Evolutionary conservation across 495 filamentous ascomycete species (phyloP).

Genomic region (Penicillium verhagenii): DNA sequence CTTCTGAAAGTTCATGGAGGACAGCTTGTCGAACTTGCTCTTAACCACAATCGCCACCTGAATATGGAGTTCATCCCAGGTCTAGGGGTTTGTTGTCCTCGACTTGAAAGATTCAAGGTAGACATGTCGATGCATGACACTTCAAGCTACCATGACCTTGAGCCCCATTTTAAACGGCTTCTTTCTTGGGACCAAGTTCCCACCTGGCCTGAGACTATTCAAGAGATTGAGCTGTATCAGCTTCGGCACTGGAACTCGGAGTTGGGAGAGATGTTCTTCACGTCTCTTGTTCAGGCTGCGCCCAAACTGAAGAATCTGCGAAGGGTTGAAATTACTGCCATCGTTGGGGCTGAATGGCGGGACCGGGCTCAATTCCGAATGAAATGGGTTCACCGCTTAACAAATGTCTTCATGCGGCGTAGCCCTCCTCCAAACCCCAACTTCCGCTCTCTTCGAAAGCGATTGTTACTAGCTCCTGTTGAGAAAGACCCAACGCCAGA

Average conservation of each 20-base stretch:
- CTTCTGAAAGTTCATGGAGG: constrained; percentile 65
- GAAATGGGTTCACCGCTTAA: constrained; percentile 65
- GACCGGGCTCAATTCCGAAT: constrained; percentile 71
- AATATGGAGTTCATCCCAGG: constrained; percentile 65
- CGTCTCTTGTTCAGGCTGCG: constrained; percentile 69
- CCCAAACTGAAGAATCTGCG: constrained; percentile 61
- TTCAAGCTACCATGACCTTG: constrained; percentile 62
- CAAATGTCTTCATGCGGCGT: constrained; percentile 62
- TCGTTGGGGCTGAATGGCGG: constrained; percentile 73
- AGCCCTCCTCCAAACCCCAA: constrained; percentile 48
- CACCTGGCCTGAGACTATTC: constrained; percentile 69
- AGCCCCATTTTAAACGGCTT: constrained; percentile 67
- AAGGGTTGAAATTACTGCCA: constrained; percentile 64
- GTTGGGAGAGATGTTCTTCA: constrained; percentile 71
- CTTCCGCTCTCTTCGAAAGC: constrained; percentile 24
- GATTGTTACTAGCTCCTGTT: constrained; percentile 1
- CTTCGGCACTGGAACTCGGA: constrained; percentile 66
- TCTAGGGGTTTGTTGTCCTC: constrained; percentile 62
- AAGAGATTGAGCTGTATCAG: constrained; percentile 67
- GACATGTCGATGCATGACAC: constrained; percentile 66
- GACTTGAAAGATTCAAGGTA: constrained; percentile 65
- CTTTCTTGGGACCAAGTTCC: constrained; percentile 60
- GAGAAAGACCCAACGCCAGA: not conserved
- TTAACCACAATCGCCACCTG: constrained; percentile 77
- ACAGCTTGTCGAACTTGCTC: constrained; percentile 58